Base-by-base conservation (phyloP, 1,284 basidiomycete genomes). In the Ganoderma sinense region DNA sequence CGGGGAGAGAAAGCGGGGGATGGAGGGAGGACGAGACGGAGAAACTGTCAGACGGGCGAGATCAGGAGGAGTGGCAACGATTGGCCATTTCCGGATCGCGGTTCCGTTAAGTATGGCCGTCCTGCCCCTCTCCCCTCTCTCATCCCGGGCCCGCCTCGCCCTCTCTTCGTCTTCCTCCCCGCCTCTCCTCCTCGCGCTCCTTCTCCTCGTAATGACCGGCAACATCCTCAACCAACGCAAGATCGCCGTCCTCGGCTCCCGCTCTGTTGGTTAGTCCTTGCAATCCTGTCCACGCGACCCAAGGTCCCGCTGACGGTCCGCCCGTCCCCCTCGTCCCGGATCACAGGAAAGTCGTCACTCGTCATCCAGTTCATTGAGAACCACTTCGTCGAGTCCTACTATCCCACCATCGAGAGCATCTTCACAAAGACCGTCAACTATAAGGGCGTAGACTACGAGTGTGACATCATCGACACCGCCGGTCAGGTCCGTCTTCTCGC, bases 381-480 rank as follows among this genome's bases (percentile, higher is more conserved):
- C 81, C 79, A 88, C 79, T 85, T 90, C 78, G 89, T 94, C 79
- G 94, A 95, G 71, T 87, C 90, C 29, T 96, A 98, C 87, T 97
- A 96, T 82, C 97, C 97, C 26, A 98, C 97, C 71, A 98, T 98
- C 80, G 97, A 98, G 82, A 90, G 87, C 76, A 95, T 94, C 58
- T 95, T 95, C 80, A 87, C 91, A 73, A 98, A 98, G 87, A 88
- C 86, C 61, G 89, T 99, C 82, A 89, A 88, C 74, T 91, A 93
- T 85, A 93, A 94, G 71, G 95, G 95, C 66, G 86, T 89, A 58
- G 93, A 97, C 75, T 99, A 95, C 79, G 91, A 96, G 74, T 96
- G 96, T 84, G 97, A 99, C 84, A 98, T 99, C 84, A 96, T 99
- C 79, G 98, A 99, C 83, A 98, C 97, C 70, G 98, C 98, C 67